Evolutionary conservation across 148 eudicot species (phyloP).

Genomic region (Silene uniflora): DNA sequence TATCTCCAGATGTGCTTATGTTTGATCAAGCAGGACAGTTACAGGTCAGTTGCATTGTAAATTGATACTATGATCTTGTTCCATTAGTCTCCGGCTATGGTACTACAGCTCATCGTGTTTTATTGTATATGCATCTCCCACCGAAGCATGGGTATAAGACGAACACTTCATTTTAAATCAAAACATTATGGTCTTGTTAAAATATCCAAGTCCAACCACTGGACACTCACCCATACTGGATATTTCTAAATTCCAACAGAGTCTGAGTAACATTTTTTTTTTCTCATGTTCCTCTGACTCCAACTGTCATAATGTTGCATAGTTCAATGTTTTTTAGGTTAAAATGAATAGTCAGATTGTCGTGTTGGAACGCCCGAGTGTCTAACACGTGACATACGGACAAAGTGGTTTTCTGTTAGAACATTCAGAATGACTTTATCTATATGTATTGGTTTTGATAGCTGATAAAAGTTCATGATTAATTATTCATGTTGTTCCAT

Average conservation of each 20-base stretch:
- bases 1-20: constrained; percentile 84
- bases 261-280: too few relatives aligned
- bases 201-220: neutral
- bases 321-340: neutral
- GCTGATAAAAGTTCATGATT: too few relatives aligned
- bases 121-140: neutral
- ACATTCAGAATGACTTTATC: too few relatives aligned
- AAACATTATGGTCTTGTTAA: too few relatives aligned
- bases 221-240: neutral
- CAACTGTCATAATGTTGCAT: neutral
- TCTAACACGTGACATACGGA: too few relatives aligned
- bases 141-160: neutral
- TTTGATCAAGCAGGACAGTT: constrained; percentile 73
- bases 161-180: neutral
- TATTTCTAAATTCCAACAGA: too few relatives aligned
- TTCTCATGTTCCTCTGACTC: neutral
- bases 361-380: neutral
- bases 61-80: neutral
- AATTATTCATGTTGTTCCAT: too few relatives aligned
- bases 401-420: too few relatives aligned
- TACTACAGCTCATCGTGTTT: neutral
- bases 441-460: too few relatives aligned
- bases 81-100: neutral
- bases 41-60: constrained; percentile 48
- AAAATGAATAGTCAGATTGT: neutral